phyloP scores from a whole-genome alignment of 805 yeast genomes.

The Sugiyamaella smithiae region DNA sequence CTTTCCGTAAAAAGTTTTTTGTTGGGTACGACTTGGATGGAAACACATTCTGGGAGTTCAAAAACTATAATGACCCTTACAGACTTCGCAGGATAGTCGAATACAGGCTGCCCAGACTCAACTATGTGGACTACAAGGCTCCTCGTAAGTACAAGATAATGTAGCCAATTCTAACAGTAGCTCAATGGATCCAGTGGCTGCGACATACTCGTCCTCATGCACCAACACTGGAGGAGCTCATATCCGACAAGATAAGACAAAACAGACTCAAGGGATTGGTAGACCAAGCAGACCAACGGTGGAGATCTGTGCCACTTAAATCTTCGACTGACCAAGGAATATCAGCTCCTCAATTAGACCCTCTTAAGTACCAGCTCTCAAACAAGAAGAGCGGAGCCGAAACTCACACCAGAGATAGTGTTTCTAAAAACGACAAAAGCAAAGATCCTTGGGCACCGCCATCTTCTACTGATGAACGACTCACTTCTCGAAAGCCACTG shows the following conservation, averaged over 20 bases:
- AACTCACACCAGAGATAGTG: not conserved
- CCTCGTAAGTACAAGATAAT: slow-evolving; percentile 36
- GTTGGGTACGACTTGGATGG: slow-evolving; percentile 75
- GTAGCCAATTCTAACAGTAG: slow-evolving; percentile 21
- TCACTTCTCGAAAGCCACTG: slow-evolving; percentile 4
- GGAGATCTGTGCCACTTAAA: slow-evolving; percentile 37
- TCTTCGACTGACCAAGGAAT: slow-evolving; percentile 5
- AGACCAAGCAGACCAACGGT: slow-evolving; percentile 39
- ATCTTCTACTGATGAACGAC: slow-evolving; percentile 5
- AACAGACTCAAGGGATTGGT: slow-evolving; percentile 51
- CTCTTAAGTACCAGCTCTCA: slow-evolving; percentile 6
- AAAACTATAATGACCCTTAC: slow-evolving; percentile 47
- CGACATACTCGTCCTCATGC: slow-evolving; percentile 55
- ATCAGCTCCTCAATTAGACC: not conserved
- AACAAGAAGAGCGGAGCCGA: not conserved
- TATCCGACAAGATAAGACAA: slow-evolving; percentile 56
- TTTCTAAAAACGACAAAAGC: not conserved
- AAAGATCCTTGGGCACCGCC: slow-evolving; percentile 9
- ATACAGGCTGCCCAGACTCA: slow-evolving; percentile 47
- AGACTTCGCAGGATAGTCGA: slow-evolving; percentile 63
- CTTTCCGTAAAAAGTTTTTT: slow-evolving; percentile 67
- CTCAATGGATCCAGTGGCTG: slow-evolving; percentile 84
- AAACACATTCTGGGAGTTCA: slow-evolving; percentile 82
- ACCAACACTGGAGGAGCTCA: slow-evolving; percentile 63
- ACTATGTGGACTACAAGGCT: slow-evolving; percentile 56